A percentile compares a stretch with the other conserved stretches of the same genome.
Evolutionary conservation across 192 early-diverging fungal genomes (phyloP).

Genomic region (Linnemannia elongata): DNA sequence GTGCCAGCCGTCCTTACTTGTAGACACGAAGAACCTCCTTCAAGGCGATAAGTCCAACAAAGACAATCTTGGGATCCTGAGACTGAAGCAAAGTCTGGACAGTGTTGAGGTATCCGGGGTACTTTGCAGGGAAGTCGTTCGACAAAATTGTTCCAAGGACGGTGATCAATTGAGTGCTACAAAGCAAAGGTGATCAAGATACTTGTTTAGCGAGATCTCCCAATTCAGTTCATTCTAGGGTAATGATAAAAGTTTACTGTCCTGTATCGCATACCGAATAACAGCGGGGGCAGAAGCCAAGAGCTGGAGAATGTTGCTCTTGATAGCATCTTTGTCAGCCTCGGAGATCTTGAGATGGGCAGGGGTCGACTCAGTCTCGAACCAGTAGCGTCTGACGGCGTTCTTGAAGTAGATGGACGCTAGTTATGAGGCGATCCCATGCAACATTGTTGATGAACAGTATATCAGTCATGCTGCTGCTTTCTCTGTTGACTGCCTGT

Average conservation of each 20-base stretch:
- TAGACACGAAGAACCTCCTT: conserved; percentile 86
- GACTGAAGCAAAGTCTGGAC: conserved; percentile 74
- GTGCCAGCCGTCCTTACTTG: conserved; percentile 66
- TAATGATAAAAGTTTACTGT: neutral
- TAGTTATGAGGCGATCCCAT: conserved; percentile 5
- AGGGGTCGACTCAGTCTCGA: conserved; percentile 41
- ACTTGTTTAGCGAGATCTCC: neutral
- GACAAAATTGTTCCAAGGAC: conserved; percentile 82
- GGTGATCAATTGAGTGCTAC: conserved; percentile 81
- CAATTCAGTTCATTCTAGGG: neutral
- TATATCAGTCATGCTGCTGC: neutral
- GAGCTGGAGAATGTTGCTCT: conserved; percentile 49
- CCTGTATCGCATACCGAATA: conserved; percentile 27
- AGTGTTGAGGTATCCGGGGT: conserved; percentile 83
- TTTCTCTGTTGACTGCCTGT: neutral
- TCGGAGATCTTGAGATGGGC: conserved; percentile 52
- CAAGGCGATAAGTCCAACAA: conserved; percentile 84
- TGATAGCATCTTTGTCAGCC: conserved; percentile 48
- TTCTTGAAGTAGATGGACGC: conserved; percentile 59
- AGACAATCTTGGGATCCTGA: conserved; percentile 76
- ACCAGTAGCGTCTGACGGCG: conserved; percentile 54
- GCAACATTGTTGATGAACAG: neutral
- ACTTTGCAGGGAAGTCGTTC: conserved; percentile 84
- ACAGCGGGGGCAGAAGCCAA: conserved; percentile 43
- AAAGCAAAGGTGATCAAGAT: neutral